Percentiles rank a stretch among this genome's conserved stretches.
Conservation (phyloP, 805 yeast species). For the Suhomyces prunicola region DNA sequence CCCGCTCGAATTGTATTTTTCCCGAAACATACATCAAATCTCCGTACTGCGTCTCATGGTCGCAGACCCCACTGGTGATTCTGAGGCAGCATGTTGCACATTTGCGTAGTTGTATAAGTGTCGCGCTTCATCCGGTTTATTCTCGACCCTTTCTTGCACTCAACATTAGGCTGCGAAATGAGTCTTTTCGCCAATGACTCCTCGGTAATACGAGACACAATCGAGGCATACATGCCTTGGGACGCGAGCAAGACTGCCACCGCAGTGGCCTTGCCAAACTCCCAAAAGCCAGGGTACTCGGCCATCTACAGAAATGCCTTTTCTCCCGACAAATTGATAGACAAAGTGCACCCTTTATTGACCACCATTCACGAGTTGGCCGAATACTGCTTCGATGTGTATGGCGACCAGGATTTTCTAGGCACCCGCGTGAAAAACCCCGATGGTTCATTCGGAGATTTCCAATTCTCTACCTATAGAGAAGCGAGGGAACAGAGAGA, state of each 20-base stretch:
- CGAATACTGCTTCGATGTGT: conserved; percentile 13
- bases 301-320: conserved; percentile 30
- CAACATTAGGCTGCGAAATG: background rate
- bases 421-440: background rate
- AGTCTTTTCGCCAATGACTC: background rate
- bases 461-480: conserved; percentile 25
- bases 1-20: no score
- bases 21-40: no score
- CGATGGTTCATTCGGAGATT: conserved; percentile 30
- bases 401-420: conserved; percentile 13
- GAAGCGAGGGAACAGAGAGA: conserved; percentile 29
- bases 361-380: conserved; percentile 17
- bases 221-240: conserved; percentile 12
- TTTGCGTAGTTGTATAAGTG: no score
- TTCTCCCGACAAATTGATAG: conserved; percentile 20
- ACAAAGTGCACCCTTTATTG: conserved; percentile 15
- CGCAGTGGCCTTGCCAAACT: conserved; percentile 14
- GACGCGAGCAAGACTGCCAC: conserved; percentile 1
- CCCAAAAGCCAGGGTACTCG: conserved; percentile 25
- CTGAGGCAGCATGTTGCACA: no score
- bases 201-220: background rate
- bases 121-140: no score
- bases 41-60: no score
- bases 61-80: no score
- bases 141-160: background rate